Evolutionary conservation across 1,139 yeast species (phyloP), one percentile per base, ranked within the genome.

Genomic region (Kluyveromyces sp.): DNA sequence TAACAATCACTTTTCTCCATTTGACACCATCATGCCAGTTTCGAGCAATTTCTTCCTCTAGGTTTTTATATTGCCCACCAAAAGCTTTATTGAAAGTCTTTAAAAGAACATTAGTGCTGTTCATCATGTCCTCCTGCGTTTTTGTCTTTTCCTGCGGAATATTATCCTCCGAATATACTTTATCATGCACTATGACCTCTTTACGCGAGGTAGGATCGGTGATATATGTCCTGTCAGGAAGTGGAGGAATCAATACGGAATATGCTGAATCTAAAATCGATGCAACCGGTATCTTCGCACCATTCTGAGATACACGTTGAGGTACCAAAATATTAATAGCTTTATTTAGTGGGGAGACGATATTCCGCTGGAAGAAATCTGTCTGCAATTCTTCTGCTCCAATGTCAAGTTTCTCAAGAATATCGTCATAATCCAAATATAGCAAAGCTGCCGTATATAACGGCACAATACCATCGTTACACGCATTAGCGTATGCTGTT

Each of bases 1-100:
- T 78, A 0, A 90, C 96, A 26, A 94, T 69, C 1, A 94, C 96
- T 65, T 92, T 92, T 37, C 97, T 72, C 98, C 98, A 92, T 3
- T 77, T 66, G 81, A 88, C 74, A 7, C 77, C 81, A 46, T 77
- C 71, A 61, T 92, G 98, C 81, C 95, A 92, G 48, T 81, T 81
- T 39, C 95, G 70, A 0, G 98, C 97, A 48, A 90, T 87, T 42
- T 74, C 74, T 53, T 88, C 96, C 60, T 90, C 97, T 5, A 59
- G 41, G 8, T 30, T 45, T 46, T 38, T 49, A 29, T 41, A 42
- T 26, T 44, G 35, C 31, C 45, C 73, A 72, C 48, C 51, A 21
- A 53, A 46, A 32, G 44, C 51, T 40, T 50, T 50, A 4, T 56
- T 52, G 36, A 61, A 59, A 31, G 61, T 54, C 30, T 54, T 53